Conservation (phyloP, 768 basidiomycete species). For the Lactifluus piperatus region DNA sequence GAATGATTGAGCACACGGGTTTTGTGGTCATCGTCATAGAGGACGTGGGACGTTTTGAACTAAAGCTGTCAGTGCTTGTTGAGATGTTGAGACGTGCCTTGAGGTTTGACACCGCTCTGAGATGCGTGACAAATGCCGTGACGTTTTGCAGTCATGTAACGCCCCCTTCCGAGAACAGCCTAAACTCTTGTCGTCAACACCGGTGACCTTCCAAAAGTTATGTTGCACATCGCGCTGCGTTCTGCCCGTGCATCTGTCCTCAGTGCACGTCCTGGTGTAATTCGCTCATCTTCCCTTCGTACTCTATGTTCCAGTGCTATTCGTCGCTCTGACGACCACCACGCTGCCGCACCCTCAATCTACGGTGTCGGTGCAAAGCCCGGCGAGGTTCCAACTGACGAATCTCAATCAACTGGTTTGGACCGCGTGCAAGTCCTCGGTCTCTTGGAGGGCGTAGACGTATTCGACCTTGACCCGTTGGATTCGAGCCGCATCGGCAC, state of each 20-base stretch:
- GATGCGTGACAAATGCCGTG: not conserved
- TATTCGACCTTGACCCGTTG: constrained; percentile 84
- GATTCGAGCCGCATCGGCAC: constrained; percentile 84
- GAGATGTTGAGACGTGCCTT: too few species aligned
- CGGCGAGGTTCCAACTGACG: constrained; percentile 73
- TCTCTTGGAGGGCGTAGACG: constrained; percentile 77
- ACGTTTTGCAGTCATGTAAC: not conserved
- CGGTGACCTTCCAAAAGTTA: constrained; percentile 23
- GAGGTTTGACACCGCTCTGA: too few species aligned
- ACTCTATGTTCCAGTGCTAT: constrained; percentile 50
- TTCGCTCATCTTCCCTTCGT: constrained; percentile 32
- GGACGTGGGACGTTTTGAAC: too few species aligned
- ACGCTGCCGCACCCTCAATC: constrained; percentile 49
- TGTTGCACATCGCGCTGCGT: constrained; percentile 27
- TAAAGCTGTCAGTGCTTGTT: too few species aligned
- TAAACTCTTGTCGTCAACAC: not conserved
- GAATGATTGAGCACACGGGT: not conserved
- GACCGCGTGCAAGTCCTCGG: constrained; percentile 92
- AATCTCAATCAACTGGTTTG: constrained; percentile 90
- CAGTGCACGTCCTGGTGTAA: constrained; percentile 3
- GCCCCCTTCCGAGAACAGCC: constrained; percentile 7
- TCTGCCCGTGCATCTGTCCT: constrained; percentile 21
- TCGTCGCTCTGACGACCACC: constrained; percentile 41
- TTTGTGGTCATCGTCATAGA: not conserved
- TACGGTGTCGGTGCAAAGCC: constrained; percentile 64